Base-by-base conservation (phyloP, 2,329 filamentous ascomycete genomes). In the Teratosphaeria gauchensis region DNA sequence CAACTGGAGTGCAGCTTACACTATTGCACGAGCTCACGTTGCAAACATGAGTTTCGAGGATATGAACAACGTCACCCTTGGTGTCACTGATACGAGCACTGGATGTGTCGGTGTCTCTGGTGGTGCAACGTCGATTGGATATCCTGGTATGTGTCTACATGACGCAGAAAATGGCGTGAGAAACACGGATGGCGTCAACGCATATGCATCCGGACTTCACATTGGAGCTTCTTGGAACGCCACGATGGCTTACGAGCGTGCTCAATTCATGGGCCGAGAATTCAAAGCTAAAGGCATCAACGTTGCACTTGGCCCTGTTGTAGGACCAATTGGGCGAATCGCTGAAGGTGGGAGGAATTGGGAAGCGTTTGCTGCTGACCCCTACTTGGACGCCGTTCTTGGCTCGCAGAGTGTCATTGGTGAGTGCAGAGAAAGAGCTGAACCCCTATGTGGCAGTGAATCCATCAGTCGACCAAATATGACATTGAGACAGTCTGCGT, bases 301-400 rank as follows among this genome's bases (percentile, higher is more conserved):
- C 69, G 78, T 90, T 57, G 84, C 83, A 61, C 77, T 90, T 4
- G 87, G 86, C 0, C 87, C 87, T 1, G 77, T 80, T 0, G 84
- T 89, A 31, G 87, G 86, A 0, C 82, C 88, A 1, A 71, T 90
- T 2, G 88, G 88, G 1, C 80, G 86, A 9, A 87, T 89, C 65
- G 87, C 87, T 0, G 80, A 83, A 54, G 87, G 85, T 16, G 71
- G 71, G 2, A 81, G 88, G n/a, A 87, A 82, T 66, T 90, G 87
- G 87, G 88, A 91, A 68, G 83, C 83, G 0, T 90, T 90, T 65
- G 87, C 86, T 1, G 74, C 81, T 1, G 88, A 91, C 68, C 86
- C 88, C 0, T 82, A 82, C 3, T 78, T 90, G 21, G 80, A 83
- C 63, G 82, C 75, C 0, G 71, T 79, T 57, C 76, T 77, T 3